Base-by-base conservation (phyloP, 2,329 filamentous ascomycete genomes). In the Colletotrichum falcatum region DNA sequence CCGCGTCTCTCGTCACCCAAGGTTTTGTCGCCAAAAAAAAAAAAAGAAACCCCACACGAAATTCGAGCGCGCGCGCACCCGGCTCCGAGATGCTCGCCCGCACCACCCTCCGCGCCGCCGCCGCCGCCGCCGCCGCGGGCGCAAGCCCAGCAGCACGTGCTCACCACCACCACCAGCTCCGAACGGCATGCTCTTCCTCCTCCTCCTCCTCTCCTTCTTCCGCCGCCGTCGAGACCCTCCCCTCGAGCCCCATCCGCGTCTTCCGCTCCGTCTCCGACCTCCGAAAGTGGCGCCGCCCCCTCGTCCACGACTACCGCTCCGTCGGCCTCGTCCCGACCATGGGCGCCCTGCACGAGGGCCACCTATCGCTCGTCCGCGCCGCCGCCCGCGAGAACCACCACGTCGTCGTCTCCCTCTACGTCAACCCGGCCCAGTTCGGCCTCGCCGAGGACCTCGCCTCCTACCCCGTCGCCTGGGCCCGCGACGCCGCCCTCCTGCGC, bases 351-450 rank as follows among this genome's bases (percentile, higher is more conserved):
- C 96, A 99, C 81, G 88, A 90, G 65, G 96, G 96, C 49, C 96
- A 99, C 82, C 82, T 97, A 61, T 92, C 93, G 4, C 88, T 99
- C 28, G 92, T 97, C 76, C 92, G 94, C 70, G 88, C 91, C 75
- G 96, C 96, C 3, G 95, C 95, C 1, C 85, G 86, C 58, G 94
- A 97, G 76, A 96, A 94, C 82, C 92, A 93, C 74, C 89, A 94
- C 75, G 93, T 98, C 66, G 91, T 98, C 72, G 93, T 99, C 66
- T 94, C 92, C 78, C 91, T 98, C 75, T 99, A 95, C 80, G 93
- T 99, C 77, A 99, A 99, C 81, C 96, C 96, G 5, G 96, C 96
- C 1, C 96, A 99, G 81, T 99, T 99, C 79, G 95, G 95, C 39
- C 84, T 94, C 28, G 88, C 90, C 66, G 96, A 99, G 81, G 96